phyloP scores from a whole-genome alignment of 306 rosid species.

The Mimosa bimucronata region DNA sequence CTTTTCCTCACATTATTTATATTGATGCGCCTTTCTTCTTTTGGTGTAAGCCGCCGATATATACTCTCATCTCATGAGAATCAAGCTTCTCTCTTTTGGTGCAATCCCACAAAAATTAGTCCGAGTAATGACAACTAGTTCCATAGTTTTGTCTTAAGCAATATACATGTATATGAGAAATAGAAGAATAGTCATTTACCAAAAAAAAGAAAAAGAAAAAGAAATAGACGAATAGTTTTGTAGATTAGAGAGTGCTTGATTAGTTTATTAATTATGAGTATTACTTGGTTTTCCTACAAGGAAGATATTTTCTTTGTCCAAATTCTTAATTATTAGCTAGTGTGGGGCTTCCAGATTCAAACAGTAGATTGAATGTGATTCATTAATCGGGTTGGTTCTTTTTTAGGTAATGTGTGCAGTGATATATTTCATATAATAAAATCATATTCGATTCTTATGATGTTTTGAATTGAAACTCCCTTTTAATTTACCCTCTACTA shows the following conservation, averaged over 20 bases:
- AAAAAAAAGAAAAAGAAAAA: too few species aligned
- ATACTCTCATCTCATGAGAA: neutral
- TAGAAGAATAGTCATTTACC: too few species aligned
- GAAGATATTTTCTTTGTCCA: neutral
- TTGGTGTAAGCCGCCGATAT: neutral
- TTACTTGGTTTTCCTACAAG: neutral
- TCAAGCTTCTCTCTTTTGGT: neutral
- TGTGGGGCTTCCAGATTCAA: slow-evolving; percentile 29
- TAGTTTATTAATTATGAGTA: neutral
- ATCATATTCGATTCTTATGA: neutral
- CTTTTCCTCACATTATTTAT: neutral
- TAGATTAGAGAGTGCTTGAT: neutral
- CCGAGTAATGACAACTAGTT: neutral
- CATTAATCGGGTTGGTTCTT: slow-evolving; percentile 27
- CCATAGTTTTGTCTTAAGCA: neutral
- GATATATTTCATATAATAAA: neutral
- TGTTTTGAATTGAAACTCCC: neutral
- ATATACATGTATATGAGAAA: neutral
- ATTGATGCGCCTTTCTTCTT: neutral
- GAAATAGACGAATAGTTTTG: too few species aligned
- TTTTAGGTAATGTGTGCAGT: neutral
- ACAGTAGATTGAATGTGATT: slow-evolving; percentile 27
- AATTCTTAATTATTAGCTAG: neutral
- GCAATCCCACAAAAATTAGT: too few species aligned
- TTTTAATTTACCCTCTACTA: neutral